Percentiles rank a stretch among this genome's conserved stretches.
Evolutionary conservation across 139 green algal genomes (phyloP).

Genomic region (Picochlorum sp.): DNA sequence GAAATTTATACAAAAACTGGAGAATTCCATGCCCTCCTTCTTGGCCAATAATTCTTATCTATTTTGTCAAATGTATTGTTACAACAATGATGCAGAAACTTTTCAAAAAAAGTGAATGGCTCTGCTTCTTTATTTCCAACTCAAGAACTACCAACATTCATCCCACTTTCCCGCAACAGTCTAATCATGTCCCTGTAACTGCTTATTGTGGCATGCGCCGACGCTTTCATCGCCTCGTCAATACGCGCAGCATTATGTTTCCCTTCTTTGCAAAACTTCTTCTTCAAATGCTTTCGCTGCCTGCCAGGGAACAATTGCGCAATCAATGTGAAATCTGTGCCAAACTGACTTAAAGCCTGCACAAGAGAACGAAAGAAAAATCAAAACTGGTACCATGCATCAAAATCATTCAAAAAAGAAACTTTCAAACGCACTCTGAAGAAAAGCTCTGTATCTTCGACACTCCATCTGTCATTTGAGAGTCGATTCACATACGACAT

Average conservation of each 20-base stretch:
- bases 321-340: conserved; percentile 70
- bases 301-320: conserved; percentile 52
- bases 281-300: conserved; percentile 52
- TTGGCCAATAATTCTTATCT: too few species aligned
- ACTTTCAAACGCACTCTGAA: conserved; percentile 37
- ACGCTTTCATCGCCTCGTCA: conserved; percentile 21
- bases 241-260: conserved; percentile 17
- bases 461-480: conserved; percentile 47
- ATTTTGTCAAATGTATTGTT: too few species aligned
- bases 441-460: conserved; percentile 60
- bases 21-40: too few species aligned
- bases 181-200: conserved; percentile 30
- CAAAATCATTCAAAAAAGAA: neutral
- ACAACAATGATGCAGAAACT: too few species aligned
- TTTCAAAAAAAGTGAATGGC: too few species aligned
- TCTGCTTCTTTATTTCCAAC: too few species aligned
- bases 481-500: conserved; percentile 40
- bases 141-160: neutral
- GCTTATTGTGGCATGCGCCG: conserved; percentile 1
- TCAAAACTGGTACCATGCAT: neutral
- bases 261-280: conserved; percentile 39
- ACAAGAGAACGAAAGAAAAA: neutral
- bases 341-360: conserved; percentile 51
- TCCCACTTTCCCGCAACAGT: conserved; percentile 22
- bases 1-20: too few species aligned